phyloP scores from a whole-genome alignment of 768 basidiomycete genomes.

The Suillus plorans region DNA sequence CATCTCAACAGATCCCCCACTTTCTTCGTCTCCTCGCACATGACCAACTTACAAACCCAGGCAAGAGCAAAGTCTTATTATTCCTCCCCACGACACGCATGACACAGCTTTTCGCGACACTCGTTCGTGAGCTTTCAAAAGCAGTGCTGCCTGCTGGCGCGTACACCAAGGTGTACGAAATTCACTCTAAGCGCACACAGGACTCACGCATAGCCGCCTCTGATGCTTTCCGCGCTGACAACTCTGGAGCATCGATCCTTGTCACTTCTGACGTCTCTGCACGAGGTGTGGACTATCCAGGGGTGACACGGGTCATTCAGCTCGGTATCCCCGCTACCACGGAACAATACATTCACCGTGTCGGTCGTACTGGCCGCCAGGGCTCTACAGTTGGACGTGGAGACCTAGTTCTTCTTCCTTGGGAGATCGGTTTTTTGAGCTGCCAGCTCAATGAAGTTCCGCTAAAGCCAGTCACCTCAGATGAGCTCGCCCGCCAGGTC shows the following conservation, averaged over 20 bases:
- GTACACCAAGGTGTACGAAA: conserved; percentile 66
- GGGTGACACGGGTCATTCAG: conserved; percentile 88
- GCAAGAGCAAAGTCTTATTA: conserved; percentile 71
- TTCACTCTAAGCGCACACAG: conserved; percentile 77
- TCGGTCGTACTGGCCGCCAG: conserved; percentile 82
- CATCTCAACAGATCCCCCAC: conserved; percentile 75
- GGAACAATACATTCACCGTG: conserved; percentile 83
- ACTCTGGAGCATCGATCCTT: conserved; percentile 53
- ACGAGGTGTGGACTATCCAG: conserved; percentile 86
- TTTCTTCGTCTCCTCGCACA: conserved; percentile 78
- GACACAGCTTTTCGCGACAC: conserved; percentile 69
- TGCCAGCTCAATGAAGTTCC: conserved; percentile 67
- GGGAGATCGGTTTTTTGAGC: conserved; percentile 70
- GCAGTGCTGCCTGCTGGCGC: conserved; percentile 49
- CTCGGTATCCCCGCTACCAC: conserved; percentile 71
- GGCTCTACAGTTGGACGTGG: conserved; percentile 58
- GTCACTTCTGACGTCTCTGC: conserved; percentile 89
- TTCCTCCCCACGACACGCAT: conserved; percentile 86
- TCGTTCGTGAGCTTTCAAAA: conserved; percentile 52
- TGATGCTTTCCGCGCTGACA: conserved; percentile 48
- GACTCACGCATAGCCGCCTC: conserved; percentile 55
- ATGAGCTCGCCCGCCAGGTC: conserved; percentile 48
- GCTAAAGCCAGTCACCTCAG: conserved; percentile 55
- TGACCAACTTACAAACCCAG: conserved; percentile 76
- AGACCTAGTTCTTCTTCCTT: conserved; percentile 78